A percentile compares a stretch with the other conserved stretches of the same genome.
Evolutionary conservation across 2,329 filamentous ascomycete genomes (phyloP).

Genomic region (Pseudovirgaria hyperparasitica): DNA sequence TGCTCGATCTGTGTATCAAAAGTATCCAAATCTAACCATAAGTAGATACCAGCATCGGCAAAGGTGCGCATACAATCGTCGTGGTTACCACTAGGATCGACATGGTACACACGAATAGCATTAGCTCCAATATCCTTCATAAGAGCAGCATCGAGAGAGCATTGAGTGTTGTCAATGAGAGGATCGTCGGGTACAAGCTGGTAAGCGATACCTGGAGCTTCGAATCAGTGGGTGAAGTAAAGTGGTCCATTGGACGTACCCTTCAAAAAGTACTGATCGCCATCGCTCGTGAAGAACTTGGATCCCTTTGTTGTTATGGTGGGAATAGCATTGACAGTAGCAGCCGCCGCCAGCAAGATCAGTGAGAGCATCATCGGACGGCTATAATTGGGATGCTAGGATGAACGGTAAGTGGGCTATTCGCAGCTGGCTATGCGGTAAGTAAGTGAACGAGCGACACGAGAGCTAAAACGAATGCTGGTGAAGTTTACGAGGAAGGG

Average conservation of each 20-base stretch:
- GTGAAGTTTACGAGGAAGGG: too few species aligned
- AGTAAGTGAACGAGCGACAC: too few species aligned
- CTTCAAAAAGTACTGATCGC: conserved; percentile 74
- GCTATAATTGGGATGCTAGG: too few species aligned
- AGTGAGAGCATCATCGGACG: too few species aligned
- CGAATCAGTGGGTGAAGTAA: conserved; percentile 1
- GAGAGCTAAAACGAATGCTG: too few species aligned
- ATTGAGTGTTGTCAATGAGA: conserved; percentile 63
- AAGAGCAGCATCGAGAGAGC: conserved; percentile 57
- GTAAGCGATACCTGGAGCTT: conserved; percentile 57
- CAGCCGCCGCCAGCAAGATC: conserved; percentile 15
- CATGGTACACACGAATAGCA: conserved; percentile 78
- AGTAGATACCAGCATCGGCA: conserved; percentile 67
- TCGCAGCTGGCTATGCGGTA: too few species aligned
- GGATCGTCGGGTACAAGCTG: conserved; percentile 57
- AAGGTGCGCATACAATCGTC: conserved; percentile 71
- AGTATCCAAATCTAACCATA: conserved; percentile 73
- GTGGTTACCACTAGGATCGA: conserved; percentile 60
- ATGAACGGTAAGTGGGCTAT: too few species aligned
- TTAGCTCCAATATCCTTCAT: conserved; percentile 77
- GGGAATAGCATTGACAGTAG: conserved; percentile 34
- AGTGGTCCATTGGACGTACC: conserved; percentile 35
- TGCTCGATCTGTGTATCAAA: conserved; percentile 52
- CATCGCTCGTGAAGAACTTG: conserved; percentile 77
- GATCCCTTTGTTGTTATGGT: conserved; percentile 53